These are phyloP conservation scores for Albugo laibachii DNA, from an alignment of 352 stramenopile genomes.

Conservation along the genomic window DNA sequence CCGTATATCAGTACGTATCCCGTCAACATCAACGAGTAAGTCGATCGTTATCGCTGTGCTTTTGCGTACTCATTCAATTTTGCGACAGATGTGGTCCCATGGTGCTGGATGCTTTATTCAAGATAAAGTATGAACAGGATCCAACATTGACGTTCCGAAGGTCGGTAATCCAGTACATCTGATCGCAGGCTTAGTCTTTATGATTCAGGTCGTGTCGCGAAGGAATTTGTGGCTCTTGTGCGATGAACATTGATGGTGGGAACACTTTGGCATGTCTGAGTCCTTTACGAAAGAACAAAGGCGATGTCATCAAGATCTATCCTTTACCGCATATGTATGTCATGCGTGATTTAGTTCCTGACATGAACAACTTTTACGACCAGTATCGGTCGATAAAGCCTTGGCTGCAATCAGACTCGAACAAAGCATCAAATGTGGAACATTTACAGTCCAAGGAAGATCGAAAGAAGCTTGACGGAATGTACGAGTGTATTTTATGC, in stretches of 20 bases:
- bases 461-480: conserved; percentile 98
- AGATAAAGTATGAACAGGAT: conserved; percentile 99
- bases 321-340: conserved; percentile 99
- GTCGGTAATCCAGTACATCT: conserved; percentile 4
- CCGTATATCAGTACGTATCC: conserved; percentile 92
- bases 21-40: conserved; percentile 93
- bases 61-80: conserved; percentile 1
- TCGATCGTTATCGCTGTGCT: conserved; percentile 4
- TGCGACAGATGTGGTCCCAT: conserved; percentile 87
- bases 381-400: conserved; percentile 97
- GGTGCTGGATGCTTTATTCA: conserved; percentile 98
- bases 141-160: conserved; percentile 96
- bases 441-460: conserved; percentile 87
- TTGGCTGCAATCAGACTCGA: conserved; percentile 92
- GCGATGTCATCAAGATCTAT: conserved; percentile 90
- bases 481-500: conserved; percentile 99
- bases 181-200: neutral
- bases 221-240: conserved; percentile 98
- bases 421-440: conserved; percentile 75
- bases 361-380: conserved; percentile 99
- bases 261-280: conserved; percentile 97
- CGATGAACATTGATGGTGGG: conserved; percentile 99
- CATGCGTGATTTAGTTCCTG: conserved; percentile 96
- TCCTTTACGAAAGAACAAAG: conserved; percentile 84
- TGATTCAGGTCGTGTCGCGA: conserved; percentile 87